Percentiles rank a stretch among this genome's conserved stretches.
Conservation (phyloP, 1,139 yeast genomes). For the Geotrichum restrictum region DNA sequence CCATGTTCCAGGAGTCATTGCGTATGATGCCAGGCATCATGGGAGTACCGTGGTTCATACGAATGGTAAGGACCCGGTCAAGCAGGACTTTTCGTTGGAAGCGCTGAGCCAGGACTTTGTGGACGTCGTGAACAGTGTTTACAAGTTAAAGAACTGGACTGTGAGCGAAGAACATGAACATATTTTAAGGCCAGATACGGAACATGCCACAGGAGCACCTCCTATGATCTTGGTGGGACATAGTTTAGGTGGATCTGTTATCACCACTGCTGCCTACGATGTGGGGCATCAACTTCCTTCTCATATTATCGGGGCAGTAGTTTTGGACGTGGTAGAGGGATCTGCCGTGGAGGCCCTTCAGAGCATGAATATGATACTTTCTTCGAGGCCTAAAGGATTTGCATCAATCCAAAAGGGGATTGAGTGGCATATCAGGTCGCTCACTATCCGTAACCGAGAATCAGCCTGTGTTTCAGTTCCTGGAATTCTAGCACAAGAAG, state of each 20-base stretch:
- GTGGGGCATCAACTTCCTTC: constrained; percentile 11
- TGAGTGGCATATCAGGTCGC: constrained; percentile 69
- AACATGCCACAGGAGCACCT: background rate
- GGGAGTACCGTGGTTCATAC: constrained; percentile 48
- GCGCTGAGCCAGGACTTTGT: constrained; percentile 56
- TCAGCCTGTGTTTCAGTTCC: constrained; percentile 82
- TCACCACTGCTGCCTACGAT: constrained; percentile 47
- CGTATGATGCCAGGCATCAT: constrained; percentile 83
- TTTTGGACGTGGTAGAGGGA: constrained; percentile 92
- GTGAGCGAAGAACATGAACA: constrained; percentile 5
- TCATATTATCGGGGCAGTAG: constrained; percentile 53
- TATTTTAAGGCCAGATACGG: background rate
- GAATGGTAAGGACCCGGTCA: constrained; percentile 23
- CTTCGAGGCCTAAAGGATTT: constrained; percentile 59
- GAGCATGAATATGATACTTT: constrained; percentile 62
- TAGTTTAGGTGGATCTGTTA: constrained; percentile 85
- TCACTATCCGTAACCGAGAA: constrained; percentile 49
- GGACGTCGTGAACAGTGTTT: constrained; percentile 45
- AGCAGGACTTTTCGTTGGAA: constrained; percentile 47
- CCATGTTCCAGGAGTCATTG: constrained; percentile 34
- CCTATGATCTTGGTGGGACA: constrained; percentile 68
- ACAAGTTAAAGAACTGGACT: constrained; percentile 29
- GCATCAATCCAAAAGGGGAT: constrained; percentile 55
- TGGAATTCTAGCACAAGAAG: constrained; percentile 43
- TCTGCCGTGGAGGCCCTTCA: constrained; percentile 70